These are phyloP conservation scores for Vitis hybrid DNA, from an alignment of 177 flowering plant genomes.

Conservation along the genomic window DNA sequence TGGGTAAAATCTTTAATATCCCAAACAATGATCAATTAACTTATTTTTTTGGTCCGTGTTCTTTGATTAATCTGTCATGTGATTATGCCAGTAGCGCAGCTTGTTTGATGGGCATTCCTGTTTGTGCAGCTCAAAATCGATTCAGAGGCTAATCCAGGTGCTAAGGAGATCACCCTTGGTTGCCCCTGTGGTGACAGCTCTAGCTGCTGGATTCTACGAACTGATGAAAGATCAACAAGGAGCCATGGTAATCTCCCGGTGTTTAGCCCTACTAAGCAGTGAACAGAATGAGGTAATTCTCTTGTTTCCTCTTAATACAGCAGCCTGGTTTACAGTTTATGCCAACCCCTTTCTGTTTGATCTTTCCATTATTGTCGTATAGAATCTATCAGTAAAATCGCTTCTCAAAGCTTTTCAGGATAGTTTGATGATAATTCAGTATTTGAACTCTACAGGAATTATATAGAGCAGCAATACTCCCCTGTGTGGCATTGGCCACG, in stretches of 20 bases:
- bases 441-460: constrained; percentile 3
- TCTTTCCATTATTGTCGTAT: too few relatives aligned
- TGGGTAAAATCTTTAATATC: not conserved
- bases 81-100: not conserved
- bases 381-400: too few relatives aligned
- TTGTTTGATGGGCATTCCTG: not conserved
- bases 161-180: constrained; percentile 3
- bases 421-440: too few relatives aligned
- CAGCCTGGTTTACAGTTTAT: not conserved
- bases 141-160: constrained; percentile 19
- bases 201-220: not conserved
- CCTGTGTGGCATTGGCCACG: constrained; percentile 5
- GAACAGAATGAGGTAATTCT: constrained; percentile 1
- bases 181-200: not conserved
- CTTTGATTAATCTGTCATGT: not conserved
- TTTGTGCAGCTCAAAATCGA: constrained; percentile 6
- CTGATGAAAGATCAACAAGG: constrained; percentile 16
- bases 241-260: constrained; percentile 11
- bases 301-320: not conserved
- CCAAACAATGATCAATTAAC: not conserved
- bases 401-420: too few relatives aligned
- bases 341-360: too few relatives aligned
- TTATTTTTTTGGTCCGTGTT: not conserved
- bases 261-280: constrained; percentile 2
- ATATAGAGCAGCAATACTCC: not conserved